Evolutionary conservation across 331 rosid species (phyloP).

Genomic region (Pyrus hybrid): DNA sequence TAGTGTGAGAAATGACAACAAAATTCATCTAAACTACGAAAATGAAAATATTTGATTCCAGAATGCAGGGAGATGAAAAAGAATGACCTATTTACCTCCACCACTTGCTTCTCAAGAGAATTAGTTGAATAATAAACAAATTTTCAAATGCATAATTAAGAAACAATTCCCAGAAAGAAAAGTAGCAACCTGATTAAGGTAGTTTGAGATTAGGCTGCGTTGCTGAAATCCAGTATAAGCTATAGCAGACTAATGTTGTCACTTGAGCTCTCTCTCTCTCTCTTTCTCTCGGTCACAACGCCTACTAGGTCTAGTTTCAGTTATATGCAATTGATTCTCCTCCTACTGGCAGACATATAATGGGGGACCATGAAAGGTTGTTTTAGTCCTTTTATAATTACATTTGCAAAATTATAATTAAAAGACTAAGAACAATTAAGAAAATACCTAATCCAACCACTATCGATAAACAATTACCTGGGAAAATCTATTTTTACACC

Average conservation of each 20-base stretch:
- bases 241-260: conserved; percentile 18
- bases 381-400: conserved; percentile 10
- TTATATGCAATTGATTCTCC: conserved; percentile 24
- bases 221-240: conserved; percentile 2
- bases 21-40: not conserved
- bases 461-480: conserved; percentile 40
- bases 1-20: not conserved
- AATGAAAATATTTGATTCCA: too few species aligned
- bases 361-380: not conserved
- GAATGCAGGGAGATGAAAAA: not conserved
- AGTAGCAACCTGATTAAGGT: not conserved
- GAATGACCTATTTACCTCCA: not conserved
- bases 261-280: conserved; percentile 7
- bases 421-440: conserved; percentile 12
- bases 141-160: not conserved
- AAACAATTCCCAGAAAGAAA: not conserved
- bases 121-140: not conserved
- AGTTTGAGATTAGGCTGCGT: not conserved
- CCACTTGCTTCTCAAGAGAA: not conserved
- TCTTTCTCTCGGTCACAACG: not conserved
- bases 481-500: not conserved
- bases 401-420: conserved; percentile 22
- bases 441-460: conserved; percentile 63
- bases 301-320: conserved; percentile 14
- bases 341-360: conserved; percentile 37